phyloP scores from a whole-genome alignment of 2,329 filamentous ascomycete genomes.

The Berkeleyomyces basicola region DNA sequence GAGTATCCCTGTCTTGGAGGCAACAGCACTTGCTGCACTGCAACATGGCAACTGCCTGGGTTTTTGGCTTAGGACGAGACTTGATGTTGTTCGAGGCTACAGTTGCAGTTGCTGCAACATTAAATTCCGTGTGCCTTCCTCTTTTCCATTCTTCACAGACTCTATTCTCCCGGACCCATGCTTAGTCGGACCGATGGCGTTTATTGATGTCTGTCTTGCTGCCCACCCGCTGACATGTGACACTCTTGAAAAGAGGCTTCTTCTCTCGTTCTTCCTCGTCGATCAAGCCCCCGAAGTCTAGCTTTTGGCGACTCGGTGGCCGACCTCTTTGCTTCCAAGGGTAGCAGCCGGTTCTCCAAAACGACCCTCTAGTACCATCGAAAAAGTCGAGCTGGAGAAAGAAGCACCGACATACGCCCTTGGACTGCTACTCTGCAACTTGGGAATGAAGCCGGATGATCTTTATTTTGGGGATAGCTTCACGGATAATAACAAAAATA shows the following conservation, averaged over 20 bases:
- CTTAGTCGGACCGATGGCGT: neutral
- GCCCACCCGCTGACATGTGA: neutral
- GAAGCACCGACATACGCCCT: slow-evolving; percentile 4
- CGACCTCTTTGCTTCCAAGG: neutral
- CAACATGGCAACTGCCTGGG: neutral
- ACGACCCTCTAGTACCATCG: neutral
- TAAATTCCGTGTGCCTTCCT: neutral
- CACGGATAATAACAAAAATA: neutral
- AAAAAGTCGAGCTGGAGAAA: neutral
- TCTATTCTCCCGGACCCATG: neutral
- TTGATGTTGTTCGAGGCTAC: neutral
- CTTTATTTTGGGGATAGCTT: neutral
- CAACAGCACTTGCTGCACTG: neutral
- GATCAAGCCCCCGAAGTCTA: neutral
- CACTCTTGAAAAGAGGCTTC: neutral
- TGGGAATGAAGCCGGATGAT: neutral
- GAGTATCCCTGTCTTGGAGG: neutral
- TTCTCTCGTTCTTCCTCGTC: neutral
- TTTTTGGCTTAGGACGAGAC: neutral
- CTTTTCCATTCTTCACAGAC: neutral
- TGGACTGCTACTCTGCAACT: neutral
- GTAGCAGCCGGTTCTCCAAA: neutral
- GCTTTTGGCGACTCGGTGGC: neutral
- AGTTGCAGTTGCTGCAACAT: neutral
- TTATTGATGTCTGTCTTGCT: neutral